Evolutionary conservation across 345 rosid species (phyloP).

Genomic region (Linum usitatissimum): DNA sequence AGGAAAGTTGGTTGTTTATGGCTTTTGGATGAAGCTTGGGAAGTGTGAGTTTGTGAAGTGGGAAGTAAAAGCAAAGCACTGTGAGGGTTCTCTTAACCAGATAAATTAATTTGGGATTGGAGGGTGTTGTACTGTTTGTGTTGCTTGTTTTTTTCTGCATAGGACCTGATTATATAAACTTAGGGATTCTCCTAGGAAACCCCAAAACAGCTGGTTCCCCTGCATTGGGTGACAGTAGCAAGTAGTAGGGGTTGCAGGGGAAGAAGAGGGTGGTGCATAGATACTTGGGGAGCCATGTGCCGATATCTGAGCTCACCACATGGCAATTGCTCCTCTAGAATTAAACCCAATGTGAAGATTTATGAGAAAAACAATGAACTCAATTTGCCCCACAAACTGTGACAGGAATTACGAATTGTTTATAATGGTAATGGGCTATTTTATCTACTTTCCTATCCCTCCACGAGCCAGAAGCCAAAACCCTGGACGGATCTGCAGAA

Average conservation of each 20-base stretch:
- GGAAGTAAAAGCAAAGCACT: not conserved
- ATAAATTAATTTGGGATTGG: not conserved
- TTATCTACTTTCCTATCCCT: too few species aligned
- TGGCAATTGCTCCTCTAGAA: constrained; percentile 20
- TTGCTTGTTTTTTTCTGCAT: not conserved
- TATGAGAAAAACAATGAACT: not conserved
- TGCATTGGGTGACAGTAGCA: constrained; percentile 21
- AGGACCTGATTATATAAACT: not conserved
- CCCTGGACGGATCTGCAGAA: too few species aligned
- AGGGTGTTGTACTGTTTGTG: not conserved
- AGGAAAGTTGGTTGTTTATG: not conserved
- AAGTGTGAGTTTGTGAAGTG: not conserved
- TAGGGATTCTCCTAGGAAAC: constrained; percentile 30
- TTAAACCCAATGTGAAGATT: not conserved
- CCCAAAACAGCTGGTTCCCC: constrained; percentile 22
- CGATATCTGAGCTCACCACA: constrained; percentile 43
- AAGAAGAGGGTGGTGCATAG: constrained; percentile 24
- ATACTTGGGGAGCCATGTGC: constrained; percentile 51
- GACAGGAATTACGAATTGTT: too few species aligned
- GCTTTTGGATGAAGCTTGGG: not conserved
- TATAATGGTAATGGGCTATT: too few species aligned
- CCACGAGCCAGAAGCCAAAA: too few species aligned
- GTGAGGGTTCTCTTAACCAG: not conserved
- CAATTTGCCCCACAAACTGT: too few species aligned
- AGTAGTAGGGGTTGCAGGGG: not conserved